Evolutionary conservation across 768 basidiomycete species (phyloP).

Genomic region (Xerocomellus chrysenteron): DNA sequence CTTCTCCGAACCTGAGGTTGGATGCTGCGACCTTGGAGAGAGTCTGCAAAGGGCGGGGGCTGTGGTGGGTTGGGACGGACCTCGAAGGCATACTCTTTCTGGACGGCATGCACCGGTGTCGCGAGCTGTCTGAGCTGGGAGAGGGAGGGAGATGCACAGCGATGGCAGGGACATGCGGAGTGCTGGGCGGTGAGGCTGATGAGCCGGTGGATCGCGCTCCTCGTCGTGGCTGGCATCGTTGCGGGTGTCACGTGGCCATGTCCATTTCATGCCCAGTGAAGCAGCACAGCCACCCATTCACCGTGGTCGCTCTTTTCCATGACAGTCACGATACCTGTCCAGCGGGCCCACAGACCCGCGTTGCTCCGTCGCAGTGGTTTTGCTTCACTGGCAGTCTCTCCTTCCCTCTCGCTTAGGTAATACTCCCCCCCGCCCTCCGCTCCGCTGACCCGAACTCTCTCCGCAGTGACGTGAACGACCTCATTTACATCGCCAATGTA

Average conservation of each 20-base stretch:
- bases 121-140: constrained; percentile 70
- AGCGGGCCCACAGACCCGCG: constrained; percentile 39
- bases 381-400: constrained; percentile 16
- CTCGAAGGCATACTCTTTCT: constrained; percentile 95
- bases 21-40: constrained; percentile 71
- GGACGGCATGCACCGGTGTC: constrained; percentile 65
- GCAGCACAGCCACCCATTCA: constrained; percentile 18
- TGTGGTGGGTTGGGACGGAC: constrained; percentile 33
- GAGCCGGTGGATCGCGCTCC: constrained; percentile 66
- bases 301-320: constrained; percentile 19
- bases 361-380: constrained; percentile 40
- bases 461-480: constrained; percentile 65
- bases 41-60: neutral
- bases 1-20: constrained; percentile 86
- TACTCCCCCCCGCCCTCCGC: neutral
- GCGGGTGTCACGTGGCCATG: constrained; percentile 4
- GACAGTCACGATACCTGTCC: constrained; percentile 49
- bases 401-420: constrained; percentile 29
- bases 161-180: constrained; percentile 77
- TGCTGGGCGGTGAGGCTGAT: constrained; percentile 70
- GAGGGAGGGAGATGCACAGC: constrained; percentile 48
- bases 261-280: neutral
- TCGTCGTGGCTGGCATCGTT: constrained; percentile 47
- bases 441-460: constrained; percentile 7
- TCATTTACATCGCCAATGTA: constrained; percentile 79